Evolutionary conservation across 345 rosid species (phyloP).

Genomic region (Lumnitzera racemosa): DNA sequence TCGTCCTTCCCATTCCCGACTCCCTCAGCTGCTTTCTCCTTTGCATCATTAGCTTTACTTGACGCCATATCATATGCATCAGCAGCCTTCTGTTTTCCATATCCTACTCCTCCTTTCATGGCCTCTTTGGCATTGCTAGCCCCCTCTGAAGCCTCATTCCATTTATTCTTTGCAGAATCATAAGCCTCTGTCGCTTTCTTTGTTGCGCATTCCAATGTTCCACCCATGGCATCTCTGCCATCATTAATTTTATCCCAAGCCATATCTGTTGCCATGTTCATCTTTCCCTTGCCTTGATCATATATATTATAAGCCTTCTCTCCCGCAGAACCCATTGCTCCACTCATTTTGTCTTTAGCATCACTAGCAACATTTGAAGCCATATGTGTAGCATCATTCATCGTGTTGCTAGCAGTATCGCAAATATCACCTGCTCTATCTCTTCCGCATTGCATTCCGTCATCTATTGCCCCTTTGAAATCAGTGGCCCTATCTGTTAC

Average conservation of each 20-base stretch:
- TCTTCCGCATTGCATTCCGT: conserved; percentile 8
- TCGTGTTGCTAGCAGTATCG: conserved; percentile 6
- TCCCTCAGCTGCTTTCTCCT: conserved; percentile 7
- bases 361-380: conserved; percentile 2
- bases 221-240: conserved; percentile 6
- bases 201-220: background rate
- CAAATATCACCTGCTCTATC: conserved; percentile 9
- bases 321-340: conserved; percentile 2
- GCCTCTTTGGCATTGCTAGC: background rate
- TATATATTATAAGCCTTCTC: background rate
- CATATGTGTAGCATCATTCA: conserved; percentile 1
- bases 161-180: conserved; percentile 3
- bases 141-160: conserved; percentile 6
- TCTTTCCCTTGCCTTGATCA: background rate
- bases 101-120: conserved; percentile 1
- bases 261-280: background rate
- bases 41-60: conserved; percentile 12
- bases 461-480: conserved; percentile 9
- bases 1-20: background rate
- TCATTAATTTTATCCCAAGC: conserved; percentile 6
- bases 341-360: conserved; percentile 1
- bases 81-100: conserved; percentile 9
- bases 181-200: conserved; percentile 10
- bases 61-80: conserved; percentile 8
- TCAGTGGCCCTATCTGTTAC: conserved; percentile 8